These are phyloP conservation scores for Colletotrichum horii DNA, from an alignment of 2,329 filamentous ascomycete genomes.

Conservation along the genomic window DNA sequence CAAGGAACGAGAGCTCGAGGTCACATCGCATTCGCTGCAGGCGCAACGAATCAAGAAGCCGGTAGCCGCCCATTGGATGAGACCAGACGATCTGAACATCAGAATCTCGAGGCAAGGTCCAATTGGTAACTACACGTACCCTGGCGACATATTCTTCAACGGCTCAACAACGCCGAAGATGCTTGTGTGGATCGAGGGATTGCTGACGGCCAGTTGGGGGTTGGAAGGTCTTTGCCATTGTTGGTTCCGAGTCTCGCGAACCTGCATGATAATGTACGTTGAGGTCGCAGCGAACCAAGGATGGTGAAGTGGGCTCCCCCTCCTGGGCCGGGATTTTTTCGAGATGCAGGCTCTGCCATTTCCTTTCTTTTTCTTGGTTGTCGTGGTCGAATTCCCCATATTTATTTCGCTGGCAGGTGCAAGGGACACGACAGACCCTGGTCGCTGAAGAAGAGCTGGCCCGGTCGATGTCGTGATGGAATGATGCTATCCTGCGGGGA, in stretches of 20 bases:
- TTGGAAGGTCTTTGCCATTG: slow-evolving; percentile 9
- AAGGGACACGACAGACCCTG: neutral
- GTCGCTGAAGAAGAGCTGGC: slow-evolving; percentile 19
- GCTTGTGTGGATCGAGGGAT: slow-evolving; percentile 17
- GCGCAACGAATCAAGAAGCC: neutral
- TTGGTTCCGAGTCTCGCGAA: slow-evolving; percentile 17
- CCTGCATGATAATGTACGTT: slow-evolving; percentile 10
- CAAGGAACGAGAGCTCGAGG: neutral
- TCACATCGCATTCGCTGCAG: neutral
- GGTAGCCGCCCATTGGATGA: neutral
- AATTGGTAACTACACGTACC: neutral
- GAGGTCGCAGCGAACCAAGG: slow-evolving; percentile 10
- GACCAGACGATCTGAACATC: neutral
- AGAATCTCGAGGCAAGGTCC: neutral
- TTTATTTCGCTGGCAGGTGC: neutral
- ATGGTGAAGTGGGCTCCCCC: neutral
- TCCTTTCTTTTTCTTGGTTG: slow-evolving; percentile 6
- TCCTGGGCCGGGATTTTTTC: slow-evolving; percentile 17
- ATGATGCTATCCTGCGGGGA: slow-evolving; percentile 19
- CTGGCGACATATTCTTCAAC: slow-evolving; percentile 21
- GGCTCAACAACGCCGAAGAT: slow-evolving; percentile 14
- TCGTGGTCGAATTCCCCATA: neutral
- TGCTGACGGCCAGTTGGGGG: slow-evolving; percentile 1
- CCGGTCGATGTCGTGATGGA: slow-evolving; percentile 19
- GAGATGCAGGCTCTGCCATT: slow-evolving; percentile 1